Evolutionary conservation across 1,284 basidiomycete genomes (phyloP).

Genomic region (Serendipita sp.): DNA sequence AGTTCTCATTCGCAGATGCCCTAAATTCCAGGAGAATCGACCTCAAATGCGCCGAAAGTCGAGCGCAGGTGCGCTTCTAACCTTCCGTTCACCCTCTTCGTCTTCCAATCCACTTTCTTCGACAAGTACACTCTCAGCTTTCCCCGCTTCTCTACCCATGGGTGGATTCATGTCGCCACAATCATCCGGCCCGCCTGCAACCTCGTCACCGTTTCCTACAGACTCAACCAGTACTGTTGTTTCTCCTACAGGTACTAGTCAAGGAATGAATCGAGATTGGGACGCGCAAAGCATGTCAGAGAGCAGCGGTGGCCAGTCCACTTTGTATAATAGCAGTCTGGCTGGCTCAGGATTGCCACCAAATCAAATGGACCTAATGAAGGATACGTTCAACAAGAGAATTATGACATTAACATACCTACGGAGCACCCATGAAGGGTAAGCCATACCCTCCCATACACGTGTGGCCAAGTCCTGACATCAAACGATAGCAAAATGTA

Average conservation of each 20-base stretch:
- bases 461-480: conserved; percentile 12
- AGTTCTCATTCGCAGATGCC: background rate
- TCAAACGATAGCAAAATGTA: conserved; percentile 43
- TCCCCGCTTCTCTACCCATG: background rate
- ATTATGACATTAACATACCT: conserved; percentile 73
- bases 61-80: background rate
- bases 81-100: background rate
- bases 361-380: conserved; percentile 46
- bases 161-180: conserved; percentile 6
- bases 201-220: background rate
- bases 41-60: conserved; percentile 6
- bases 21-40: background rate
- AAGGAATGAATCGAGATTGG: conserved; percentile 6
- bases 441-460: conserved; percentile 20
- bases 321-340: background rate
- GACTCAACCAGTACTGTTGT: background rate
- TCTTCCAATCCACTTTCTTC: conserved; percentile 5
- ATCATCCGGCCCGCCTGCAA: background rate
- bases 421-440: conserved; percentile 74
- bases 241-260: background rate
- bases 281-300: conserved; percentile 7
- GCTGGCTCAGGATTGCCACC: conserved; percentile 5
- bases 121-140: background rate
- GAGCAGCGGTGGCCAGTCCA: conserved; percentile 2
- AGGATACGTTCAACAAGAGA: conserved; percentile 62